phyloP scores from a whole-genome alignment of 23 red algal species.

The Gracilaria domingensis region DNA sequence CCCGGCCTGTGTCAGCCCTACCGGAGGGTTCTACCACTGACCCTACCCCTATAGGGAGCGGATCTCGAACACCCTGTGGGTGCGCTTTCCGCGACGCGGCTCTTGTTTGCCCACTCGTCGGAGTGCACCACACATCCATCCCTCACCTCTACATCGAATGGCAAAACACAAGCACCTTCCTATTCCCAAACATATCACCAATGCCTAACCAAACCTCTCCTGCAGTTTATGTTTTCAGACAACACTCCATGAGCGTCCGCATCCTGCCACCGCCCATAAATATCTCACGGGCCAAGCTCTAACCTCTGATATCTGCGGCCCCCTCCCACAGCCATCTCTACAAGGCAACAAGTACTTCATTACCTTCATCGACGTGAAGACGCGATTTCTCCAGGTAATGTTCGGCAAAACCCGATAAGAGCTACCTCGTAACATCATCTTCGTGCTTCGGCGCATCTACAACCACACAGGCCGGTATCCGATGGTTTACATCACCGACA shows the following conservation, averaged over 20 bases:
- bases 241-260: too few species aligned
- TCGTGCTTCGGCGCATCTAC: not conserved
- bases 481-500: not conserved
- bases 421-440: not conserved
- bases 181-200: not conserved
- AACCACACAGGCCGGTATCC: not conserved
- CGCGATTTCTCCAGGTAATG: not conserved
- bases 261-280: too few species aligned
- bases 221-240: too few species aligned
- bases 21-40: too few species aligned
- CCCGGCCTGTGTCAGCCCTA: too few species aligned
- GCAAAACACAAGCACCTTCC: not conserved
- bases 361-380: constrained; percentile 1
- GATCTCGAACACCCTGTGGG: too few species aligned
- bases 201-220: too few species aligned
- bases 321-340: not conserved
- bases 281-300: too few species aligned
- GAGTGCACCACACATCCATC: not conserved
- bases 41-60: too few species aligned
- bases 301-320: constrained; percentile 11
- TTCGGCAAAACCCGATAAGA: not conserved
- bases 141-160: not conserved
- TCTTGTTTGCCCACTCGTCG: too few species aligned
- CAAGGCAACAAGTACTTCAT: constrained; percentile 17
- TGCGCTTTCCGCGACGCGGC: too few species aligned